These are phyloP conservation scores for Phytophthora sp. DNA, from an alignment of 352 stramenopile genomes.

Conservation along the genomic window DNA sequence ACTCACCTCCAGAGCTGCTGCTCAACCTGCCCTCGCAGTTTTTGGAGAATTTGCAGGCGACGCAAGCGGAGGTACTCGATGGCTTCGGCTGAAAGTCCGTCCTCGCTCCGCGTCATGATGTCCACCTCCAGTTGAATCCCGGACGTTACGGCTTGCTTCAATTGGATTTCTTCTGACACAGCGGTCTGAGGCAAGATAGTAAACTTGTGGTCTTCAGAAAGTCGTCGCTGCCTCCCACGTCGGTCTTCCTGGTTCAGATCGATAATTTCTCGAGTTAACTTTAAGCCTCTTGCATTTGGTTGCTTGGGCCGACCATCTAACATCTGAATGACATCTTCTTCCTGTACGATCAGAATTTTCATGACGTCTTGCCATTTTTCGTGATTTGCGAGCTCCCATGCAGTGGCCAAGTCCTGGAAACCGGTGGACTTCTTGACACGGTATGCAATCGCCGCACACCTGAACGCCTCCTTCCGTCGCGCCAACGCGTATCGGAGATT, in stretches of 20 bases:
- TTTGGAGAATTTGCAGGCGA: slow-evolving; percentile 12
- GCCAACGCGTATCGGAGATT: not conserved
- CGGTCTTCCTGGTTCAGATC: no score
- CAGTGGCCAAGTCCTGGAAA: slow-evolving; percentile 4
- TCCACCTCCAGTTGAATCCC: slow-evolving; percentile 15
- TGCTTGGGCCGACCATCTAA: no score
- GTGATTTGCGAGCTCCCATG: slow-evolving; percentile 8
- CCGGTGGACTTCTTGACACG: not conserved
- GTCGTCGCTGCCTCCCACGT: no score
- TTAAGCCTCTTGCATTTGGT: no score
- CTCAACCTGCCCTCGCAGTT: not conserved
- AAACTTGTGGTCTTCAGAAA: no score
- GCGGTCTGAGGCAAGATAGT: no score
- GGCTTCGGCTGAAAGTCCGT: slow-evolving; percentile 11
- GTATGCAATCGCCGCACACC: not conserved
- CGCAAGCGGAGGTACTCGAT: slow-evolving; percentile 16
- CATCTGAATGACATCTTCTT: no score
- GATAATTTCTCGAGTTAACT: no score
- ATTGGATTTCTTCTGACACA: not conserved
- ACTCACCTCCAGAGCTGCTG: no score
- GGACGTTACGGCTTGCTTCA: not conserved
- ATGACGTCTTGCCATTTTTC: not conserved
- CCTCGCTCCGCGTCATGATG: slow-evolving; percentile 18
- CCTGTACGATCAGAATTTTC: no score
- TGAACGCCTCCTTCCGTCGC: not conserved